These are phyloP conservation scores for Iris pallida DNA, from an alignment of 116 monocot species.

Conservation along the genomic window DNA sequence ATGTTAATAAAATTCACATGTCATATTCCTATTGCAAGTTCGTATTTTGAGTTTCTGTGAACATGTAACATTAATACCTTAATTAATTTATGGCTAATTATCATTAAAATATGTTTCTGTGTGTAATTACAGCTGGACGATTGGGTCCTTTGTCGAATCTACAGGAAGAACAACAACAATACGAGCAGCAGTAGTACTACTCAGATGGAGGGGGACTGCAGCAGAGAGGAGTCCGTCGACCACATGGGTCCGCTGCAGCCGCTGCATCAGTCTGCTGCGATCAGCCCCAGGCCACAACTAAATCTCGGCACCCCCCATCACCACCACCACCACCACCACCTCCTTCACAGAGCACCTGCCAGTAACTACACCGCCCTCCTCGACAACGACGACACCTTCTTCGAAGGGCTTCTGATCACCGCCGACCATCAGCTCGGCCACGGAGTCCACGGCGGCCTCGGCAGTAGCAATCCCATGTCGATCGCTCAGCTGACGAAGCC, in stretches of 20 bases:
- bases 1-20: too few relatives aligned
- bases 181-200: neutral
- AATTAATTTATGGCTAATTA: too few relatives aligned
- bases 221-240: neutral
- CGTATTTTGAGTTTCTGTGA: too few relatives aligned
- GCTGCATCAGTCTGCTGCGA: neutral
- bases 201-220: neutral
- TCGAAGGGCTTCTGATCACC: conserved; percentile 36
- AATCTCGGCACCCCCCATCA: too few relatives aligned
- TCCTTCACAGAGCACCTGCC: neutral
- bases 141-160: conserved; percentile 75
- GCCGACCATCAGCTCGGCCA: neutral
- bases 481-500: too few relatives aligned
- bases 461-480: too few relatives aligned
- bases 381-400: conserved; percentile 45
- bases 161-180: conserved; percentile 45
- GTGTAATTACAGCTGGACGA: conserved; percentile 40
- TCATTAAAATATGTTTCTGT: neutral
- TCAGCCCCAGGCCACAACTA: neutral
- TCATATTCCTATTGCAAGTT: too few relatives aligned
- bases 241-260: neutral
- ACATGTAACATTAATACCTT: too few relatives aligned
- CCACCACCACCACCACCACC: too few relatives aligned
- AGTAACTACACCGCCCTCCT: conserved; percentile 33
- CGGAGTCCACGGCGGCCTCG: too few relatives aligned